These are phyloP conservation scores for Favolaschia claudopus DNA, from an alignment of 768 basidiomycete species.

Conservation along the genomic window DNA sequence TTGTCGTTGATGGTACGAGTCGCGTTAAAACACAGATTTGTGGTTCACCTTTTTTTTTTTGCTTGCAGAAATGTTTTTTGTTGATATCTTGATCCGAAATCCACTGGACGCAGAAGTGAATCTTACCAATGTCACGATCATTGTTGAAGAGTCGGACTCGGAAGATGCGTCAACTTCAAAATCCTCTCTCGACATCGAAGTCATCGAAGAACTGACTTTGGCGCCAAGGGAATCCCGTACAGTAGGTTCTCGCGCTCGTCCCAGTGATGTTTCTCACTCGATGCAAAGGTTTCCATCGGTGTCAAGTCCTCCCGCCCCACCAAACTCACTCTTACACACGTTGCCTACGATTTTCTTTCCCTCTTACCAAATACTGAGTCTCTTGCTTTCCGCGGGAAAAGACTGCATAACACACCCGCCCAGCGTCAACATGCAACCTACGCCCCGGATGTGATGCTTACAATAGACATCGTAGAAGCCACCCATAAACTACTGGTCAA, in stretches of 20 bases:
- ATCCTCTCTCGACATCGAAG: slow-evolving; percentile 62
- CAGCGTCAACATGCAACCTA: slow-evolving; percentile 78
- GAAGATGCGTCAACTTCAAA: slow-evolving; percentile 40
- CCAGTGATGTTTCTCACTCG: neutral
- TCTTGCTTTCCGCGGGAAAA: slow-evolving; percentile 72
- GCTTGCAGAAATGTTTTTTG: slow-evolving; percentile 73
- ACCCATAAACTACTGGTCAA: slow-evolving; percentile 68
- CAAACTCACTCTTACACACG: slow-evolving; percentile 62
- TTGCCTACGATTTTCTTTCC: slow-evolving; percentile 74
- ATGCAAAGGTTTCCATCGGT: slow-evolving; percentile 67
- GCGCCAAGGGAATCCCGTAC: slow-evolving; percentile 69
- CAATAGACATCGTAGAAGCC: slow-evolving; percentile 68
- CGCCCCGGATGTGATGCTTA: slow-evolving; percentile 69
- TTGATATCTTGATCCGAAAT: slow-evolving; percentile 75
- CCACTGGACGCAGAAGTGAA: slow-evolving; percentile 80
- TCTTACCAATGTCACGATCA: slow-evolving; percentile 65
- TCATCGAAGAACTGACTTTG: slow-evolving; percentile 67
- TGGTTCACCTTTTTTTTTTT: neutral
- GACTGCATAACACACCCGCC: slow-evolving; percentile 76
- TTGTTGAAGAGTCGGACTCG: slow-evolving; percentile 50
- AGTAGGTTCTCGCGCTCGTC: slow-evolving; percentile 47
- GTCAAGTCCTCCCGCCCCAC: slow-evolving; percentile 61
- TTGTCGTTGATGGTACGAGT: slow-evolving; percentile 71
- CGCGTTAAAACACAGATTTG: neutral
- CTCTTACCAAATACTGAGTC: slow-evolving; percentile 74